Percentiles rank a stretch among this genome's conserved stretches.
Evolutionary conservation across 768 basidiomycete species (phyloP).

Genomic region (Tylopilus intermedius): DNA sequence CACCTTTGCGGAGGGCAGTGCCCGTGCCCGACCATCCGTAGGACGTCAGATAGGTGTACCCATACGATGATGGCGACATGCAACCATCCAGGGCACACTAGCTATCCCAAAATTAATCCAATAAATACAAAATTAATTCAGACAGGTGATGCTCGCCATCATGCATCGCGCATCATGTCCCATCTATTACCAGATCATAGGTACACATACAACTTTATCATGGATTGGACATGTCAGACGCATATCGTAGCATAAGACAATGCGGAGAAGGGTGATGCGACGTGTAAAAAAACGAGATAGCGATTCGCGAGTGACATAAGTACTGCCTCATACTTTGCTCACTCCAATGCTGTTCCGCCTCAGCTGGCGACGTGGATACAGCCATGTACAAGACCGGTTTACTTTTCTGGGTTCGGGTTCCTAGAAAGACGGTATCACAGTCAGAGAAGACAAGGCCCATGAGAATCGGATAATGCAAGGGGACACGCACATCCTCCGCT

Average conservation of each 20-base stretch:
- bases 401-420: conserved; percentile 31
- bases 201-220: too few species aligned
- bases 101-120: too few species aligned
- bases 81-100: too few species aligned
- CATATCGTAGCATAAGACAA: too few species aligned
- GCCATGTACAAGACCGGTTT: conserved; percentile 5
- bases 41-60: conserved; percentile 63
- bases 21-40: conserved; percentile 92
- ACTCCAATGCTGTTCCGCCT: too few species aligned
- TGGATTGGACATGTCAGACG: too few species aligned
- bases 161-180: too few species aligned
- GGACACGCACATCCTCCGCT: conserved; percentile 88
- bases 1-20: conserved; percentile 76
- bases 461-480: conserved; percentile 40
- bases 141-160: too few species aligned
- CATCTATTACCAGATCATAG: too few species aligned
- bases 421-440: conserved; percentile 3
- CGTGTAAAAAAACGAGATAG: conserved; percentile 10
- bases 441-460: conserved; percentile 47
- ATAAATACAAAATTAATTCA: too few species aligned
- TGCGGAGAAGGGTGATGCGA: not conserved
- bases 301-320: not conserved
- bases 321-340: too few species aligned
- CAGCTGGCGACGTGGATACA: conserved; percentile 9
- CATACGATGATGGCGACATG: conserved; percentile 27